Base-by-base conservation (phyloP, 1,284 basidiomycete species). In the Naganishia albida region DNA sequence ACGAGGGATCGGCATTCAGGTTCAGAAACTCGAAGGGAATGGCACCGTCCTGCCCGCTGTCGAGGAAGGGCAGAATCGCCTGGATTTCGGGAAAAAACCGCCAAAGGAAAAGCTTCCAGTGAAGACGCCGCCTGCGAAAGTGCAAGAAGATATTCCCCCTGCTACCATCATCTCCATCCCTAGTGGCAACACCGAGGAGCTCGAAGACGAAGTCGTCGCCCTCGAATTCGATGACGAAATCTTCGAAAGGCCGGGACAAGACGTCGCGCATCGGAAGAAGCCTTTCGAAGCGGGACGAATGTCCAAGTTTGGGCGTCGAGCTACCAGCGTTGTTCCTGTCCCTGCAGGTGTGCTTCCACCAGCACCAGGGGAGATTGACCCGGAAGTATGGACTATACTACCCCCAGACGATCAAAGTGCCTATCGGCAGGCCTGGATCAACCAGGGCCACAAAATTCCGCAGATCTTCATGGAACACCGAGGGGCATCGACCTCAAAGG, bases 1-100 rank as follows among this genome's bases (percentile, higher is more conserved):
- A 18, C 85, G 96, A n/a, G 95, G 95, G 0, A 85, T 99, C 60
- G 92, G 91, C 0, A 89, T 99, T 26, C 91, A 93, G 73, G 85
- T 97, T n/a, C 88, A 89, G 72, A 96, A 94, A 75, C 83, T 96
- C 0, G 91, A 93, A 74, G 73, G 73, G 75, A 83, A 52, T 18
- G 52, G 43, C 8, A 57, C 62, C 10, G 6, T 42, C 6, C 8
- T 51, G 25, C 66, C 56, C 1, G 46, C 48, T 6, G 13, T 54
- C 20, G 40, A 57, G 18, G 46, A 30, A 2, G 51, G 59, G 7
- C 38, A 55, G 38, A 28, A 43, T 25, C 52, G 20, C 2, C 49
- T 44, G 13, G 55, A 39, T 2, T 42, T 23, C 44, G 26, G 23
- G 15, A 12, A 43, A 20, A 48, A 44, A 42, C 10, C 50, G n/a